Base-by-base conservation (phyloP, 345 rosid species). In the Brassica cretica region DNA sequence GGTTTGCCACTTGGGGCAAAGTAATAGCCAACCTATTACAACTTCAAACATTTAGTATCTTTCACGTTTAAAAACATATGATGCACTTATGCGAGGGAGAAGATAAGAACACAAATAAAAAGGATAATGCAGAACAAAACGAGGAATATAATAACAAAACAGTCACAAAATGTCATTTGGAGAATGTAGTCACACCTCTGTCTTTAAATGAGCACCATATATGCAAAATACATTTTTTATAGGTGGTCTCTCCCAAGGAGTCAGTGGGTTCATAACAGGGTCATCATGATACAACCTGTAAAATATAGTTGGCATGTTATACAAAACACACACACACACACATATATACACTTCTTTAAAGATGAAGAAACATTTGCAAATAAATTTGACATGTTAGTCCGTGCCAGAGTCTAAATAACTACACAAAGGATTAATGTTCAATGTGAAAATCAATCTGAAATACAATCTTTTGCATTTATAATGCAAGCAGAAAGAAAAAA, bases 191-290 rank as follows among this genome's bases (percentile, higher is more conserved):
- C 71, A 59, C 89, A 90, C 99, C 99, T 93, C 98, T 8, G 99
- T 95, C 91, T 84, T 95, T 66, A 71, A 80, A 82, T 95, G 93
- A 76, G 88, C 56, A 76, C 99, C 98, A 82, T 93, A 93, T 82
- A 95, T 93, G 84, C 99, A 95, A 78, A 95, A 95, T 55, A 91
- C 86, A 82, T 95, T 95, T 86, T 88, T 93, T 51, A 93, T 88
- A 72, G 99, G 99, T 61, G 99, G 99, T 76, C 99, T 91, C 63
- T 95, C 99, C 98, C 98, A 95, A 58, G 99, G 98, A 51, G 97
- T 86, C 32, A 95, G 92, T 76, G 99, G 98, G 87, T 95, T 93
- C 74, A 90, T 76, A 80, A 95, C 91, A 81, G 93, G 97, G 84
- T 95, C 93, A 64, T 81, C 83, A 76, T 85, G 97, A 84, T 95